Evolutionary conservation across 2,329 filamentous ascomycete genomes (phyloP).

Genomic region (Talaromyces rugulosus): DNA sequence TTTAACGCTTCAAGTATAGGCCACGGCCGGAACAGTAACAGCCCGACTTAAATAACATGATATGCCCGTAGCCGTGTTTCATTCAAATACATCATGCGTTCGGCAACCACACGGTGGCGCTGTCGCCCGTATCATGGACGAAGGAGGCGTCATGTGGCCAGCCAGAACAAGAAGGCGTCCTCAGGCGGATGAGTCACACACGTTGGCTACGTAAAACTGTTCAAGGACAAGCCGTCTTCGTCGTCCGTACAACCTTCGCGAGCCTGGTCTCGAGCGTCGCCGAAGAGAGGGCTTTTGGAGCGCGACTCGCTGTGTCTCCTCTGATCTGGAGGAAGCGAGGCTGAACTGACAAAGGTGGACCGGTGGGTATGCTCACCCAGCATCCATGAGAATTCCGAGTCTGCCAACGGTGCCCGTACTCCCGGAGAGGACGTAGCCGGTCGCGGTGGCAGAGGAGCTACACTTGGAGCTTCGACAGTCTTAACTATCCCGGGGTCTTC

Average conservation of each 20-base stretch:
- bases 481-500: background rate
- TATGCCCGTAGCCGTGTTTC: background rate
- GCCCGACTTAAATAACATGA: background rate
- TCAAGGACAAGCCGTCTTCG: slow-evolving; percentile 36
- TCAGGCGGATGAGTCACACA: background rate
- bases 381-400: slow-evolving; percentile 50
- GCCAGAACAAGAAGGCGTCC: background rate
- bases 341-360: slow-evolving; percentile 43
- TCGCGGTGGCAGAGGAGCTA: slow-evolving; percentile 1
- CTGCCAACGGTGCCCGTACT: slow-evolving; percentile 36
- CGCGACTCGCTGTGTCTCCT: slow-evolving; percentile 31
- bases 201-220: slow-evolving; percentile 25
- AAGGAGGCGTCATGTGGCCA: background rate
- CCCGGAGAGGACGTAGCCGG: background rate
- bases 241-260: slow-evolving; percentile 25
- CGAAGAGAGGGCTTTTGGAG: slow-evolving; percentile 30
- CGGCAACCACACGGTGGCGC: background rate
- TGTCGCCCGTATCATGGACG: background rate
- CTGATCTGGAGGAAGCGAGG: slow-evolving; percentile 42
- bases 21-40: background rate
- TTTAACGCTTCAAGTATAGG: background rate
- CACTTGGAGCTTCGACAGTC: background rate
- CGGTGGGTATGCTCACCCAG: slow-evolving; percentile 42
- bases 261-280: slow-evolving; percentile 26
- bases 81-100: background rate